A percentile compares a stretch with the other conserved stretches of the same genome.
phyloP scores from a whole-genome alignment of 495 filamentous ascomycete genomes.

The Lepidopterella palustris region DNA sequence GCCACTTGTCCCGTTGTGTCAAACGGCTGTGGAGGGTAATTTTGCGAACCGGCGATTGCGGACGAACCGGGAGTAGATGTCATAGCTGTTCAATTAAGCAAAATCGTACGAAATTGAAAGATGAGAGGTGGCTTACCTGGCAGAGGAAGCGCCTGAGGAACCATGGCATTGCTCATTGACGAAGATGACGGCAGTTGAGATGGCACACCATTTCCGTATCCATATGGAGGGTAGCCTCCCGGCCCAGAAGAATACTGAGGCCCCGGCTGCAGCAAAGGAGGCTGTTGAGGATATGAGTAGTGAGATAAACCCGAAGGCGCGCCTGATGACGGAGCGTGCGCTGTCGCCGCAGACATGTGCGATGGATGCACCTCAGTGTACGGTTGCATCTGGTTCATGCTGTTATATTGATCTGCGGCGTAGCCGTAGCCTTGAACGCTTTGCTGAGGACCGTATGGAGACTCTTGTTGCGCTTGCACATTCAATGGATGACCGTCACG shows the following conservation, averaged over 20 bases:
- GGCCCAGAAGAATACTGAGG: slow-evolving; percentile 66
- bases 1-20: slow-evolving; percentile 89
- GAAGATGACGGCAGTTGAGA: slow-evolving; percentile 47
- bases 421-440: slow-evolving; percentile 26
- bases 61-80: slow-evolving; percentile 18
- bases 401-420: slow-evolving; percentile 43
- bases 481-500: slow-evolving; percentile 28
- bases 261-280: slow-evolving; percentile 74
- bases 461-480: slow-evolving; percentile 29
- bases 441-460: slow-evolving; percentile 27
- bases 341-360: slow-evolving; percentile 76
- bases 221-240: slow-evolving; percentile 67
- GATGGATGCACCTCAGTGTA: slow-evolving; percentile 79
- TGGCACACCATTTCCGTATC: slow-evolving; percentile 24
- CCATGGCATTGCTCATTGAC: slow-evolving; percentile 50
- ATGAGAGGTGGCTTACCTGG: slow-evolving; percentile 26
- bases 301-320: slow-evolving; percentile 67
- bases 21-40: slow-evolving; percentile 52
- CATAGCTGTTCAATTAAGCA: slow-evolving; percentile 26
- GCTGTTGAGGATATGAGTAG: slow-evolving; percentile 68
- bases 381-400: slow-evolving; percentile 77
- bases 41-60: slow-evolving; percentile 22
- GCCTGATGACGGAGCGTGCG: slow-evolving; percentile 72
- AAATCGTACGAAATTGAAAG: neutral
- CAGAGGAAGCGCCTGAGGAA: slow-evolving; percentile 29